Evolutionary conservation across 805 yeast genomes (phyloP).

Genomic region (Metschnikowia colocasiae): DNA sequence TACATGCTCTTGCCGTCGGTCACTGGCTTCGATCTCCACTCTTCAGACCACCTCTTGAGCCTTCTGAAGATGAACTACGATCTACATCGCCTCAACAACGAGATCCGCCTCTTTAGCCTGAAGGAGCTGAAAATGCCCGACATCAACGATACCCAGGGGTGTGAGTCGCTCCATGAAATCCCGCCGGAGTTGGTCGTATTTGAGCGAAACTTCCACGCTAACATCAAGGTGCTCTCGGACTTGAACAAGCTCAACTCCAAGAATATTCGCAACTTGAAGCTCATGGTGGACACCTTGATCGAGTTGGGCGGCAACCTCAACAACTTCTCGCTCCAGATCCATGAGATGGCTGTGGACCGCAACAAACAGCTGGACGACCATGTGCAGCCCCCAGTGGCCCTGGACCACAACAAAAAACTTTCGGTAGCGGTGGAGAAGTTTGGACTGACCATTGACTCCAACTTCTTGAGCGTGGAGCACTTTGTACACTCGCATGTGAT

Average conservation of each 20-base stretch:
- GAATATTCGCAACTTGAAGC: conserved; percentile 38
- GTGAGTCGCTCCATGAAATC: conserved; percentile 12
- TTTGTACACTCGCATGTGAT: conserved; percentile 35
- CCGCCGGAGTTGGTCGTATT: conserved; percentile 32
- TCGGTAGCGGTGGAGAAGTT: conserved; percentile 43
- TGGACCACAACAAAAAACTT: conserved; percentile 20
- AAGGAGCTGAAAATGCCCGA: conserved; percentile 18
- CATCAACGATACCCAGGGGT: conserved; percentile 16
- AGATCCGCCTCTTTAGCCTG: conserved; percentile 28
- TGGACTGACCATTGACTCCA: conserved; percentile 51
- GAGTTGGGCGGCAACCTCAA: conserved; percentile 57
- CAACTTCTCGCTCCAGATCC: conserved; percentile 48
- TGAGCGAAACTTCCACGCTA: conserved; percentile 33
- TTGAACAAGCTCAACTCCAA: conserved; percentile 38
- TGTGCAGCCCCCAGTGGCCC: too few species aligned
- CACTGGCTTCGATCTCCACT: conserved; percentile 34
- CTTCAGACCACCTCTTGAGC: conserved; percentile 29
- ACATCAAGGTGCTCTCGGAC: conserved; percentile 30
- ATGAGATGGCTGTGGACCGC: conserved; percentile 19
- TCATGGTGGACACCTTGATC: conserved; percentile 37
- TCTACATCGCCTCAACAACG: conserved; percentile 30
- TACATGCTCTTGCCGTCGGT: conserved; percentile 46
- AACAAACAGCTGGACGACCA: conserved; percentile 7
- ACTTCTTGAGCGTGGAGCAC: conserved; percentile 47
- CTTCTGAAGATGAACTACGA: conserved; percentile 36